Percentiles rank a stretch among this genome's conserved stretches.
Evolutionary conservation across 1,284 basidiomycete species (phyloP).

Genomic region (Termitomyces sp.): DNA sequence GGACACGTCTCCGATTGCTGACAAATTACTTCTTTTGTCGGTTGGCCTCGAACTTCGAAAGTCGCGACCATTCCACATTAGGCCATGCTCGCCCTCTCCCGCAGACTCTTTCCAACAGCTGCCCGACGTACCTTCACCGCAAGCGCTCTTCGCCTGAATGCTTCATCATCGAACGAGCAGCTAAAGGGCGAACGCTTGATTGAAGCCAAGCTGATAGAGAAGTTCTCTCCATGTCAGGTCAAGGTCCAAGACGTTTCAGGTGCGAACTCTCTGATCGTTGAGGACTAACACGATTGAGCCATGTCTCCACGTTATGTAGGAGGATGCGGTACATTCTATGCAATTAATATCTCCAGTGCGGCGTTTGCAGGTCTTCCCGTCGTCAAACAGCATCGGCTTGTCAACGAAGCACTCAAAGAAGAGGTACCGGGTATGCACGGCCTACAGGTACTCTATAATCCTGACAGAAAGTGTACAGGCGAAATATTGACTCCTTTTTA

Average conservation of each 20-base stretch:
- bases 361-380: conserved; percentile 83
- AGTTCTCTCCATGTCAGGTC: conserved; percentile 72
- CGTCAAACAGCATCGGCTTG: conserved; percentile 92
- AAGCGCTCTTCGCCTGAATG: conserved; percentile 17
- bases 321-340: conserved; percentile 95
- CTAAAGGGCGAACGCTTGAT: conserved; percentile 70
- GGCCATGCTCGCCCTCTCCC: conserved; percentile 19
- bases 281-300: neutral
- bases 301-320: conserved; percentile 42
- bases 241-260: conserved; percentile 89
- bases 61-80: neutral
- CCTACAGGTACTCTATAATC: conserved; percentile 62
- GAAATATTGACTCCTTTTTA: neutral
- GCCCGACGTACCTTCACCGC: conserved; percentile 7
- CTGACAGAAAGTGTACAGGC: neutral
- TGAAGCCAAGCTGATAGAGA: conserved; percentile 64
- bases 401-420: conserved; percentile 83
- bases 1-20: conserved; percentile 4
- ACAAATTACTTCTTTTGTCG: neutral
- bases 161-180: conserved; percentile 19
- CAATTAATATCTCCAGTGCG: conserved; percentile 82
- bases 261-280: conserved; percentile 30
- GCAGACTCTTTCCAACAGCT: conserved; percentile 18
- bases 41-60: neutral
- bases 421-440: conserved; percentile 94